Conservation (phyloP, 495 filamentous ascomycete species). For the Trichoderma asperelloides region DNA sequence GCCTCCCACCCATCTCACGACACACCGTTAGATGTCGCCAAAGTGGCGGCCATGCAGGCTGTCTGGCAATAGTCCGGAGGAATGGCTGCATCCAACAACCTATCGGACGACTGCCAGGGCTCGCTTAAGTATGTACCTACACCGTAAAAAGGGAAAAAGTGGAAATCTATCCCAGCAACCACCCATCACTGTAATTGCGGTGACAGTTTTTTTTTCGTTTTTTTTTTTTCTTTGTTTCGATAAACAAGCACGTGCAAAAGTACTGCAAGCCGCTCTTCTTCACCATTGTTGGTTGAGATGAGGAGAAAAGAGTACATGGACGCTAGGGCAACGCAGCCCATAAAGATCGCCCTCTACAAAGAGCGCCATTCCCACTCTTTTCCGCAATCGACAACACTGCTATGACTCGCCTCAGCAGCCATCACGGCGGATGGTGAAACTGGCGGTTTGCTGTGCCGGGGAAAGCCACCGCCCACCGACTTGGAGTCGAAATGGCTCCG, state of each 20-base stretch:
- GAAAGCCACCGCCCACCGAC: background rate
- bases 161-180: background rate
- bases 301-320: too few species aligned
- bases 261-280: background rate
- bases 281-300: background rate
- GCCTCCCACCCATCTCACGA: background rate
- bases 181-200: background rate
- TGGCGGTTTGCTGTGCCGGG: background rate
- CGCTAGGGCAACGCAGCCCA: too few species aligned
- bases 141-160: background rate
- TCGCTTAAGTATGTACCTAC: background rate
- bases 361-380: background rate
- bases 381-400: background rate
- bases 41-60: background rate
- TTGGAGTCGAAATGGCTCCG: background rate
- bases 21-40: conserved; percentile 3
- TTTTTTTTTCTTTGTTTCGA: background rate
- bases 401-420: background rate
- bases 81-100: background rate
- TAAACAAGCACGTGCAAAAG: background rate
- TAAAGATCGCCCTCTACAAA: background rate
- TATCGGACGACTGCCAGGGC: conserved; percentile 4
- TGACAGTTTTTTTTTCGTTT: background rate
- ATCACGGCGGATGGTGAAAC: background rate
- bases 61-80: conserved; percentile 2